Conservation (phyloP, 2,329 filamentous ascomycete genomes). For the Xylaria sp. region DNA sequence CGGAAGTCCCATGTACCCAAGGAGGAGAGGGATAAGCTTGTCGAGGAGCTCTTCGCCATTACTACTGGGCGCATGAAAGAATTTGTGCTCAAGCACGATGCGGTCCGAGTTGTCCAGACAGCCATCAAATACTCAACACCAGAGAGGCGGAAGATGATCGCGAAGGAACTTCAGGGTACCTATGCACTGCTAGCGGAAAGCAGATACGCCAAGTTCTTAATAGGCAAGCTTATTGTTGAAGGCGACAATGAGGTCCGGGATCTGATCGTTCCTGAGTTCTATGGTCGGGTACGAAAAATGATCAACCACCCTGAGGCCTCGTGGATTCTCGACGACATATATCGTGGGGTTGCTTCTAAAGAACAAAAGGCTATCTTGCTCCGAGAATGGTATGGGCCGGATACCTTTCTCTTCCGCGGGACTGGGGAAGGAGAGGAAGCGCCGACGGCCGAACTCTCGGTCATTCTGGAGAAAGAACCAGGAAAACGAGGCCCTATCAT, state of each 20-base stretch:
- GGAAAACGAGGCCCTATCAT: slow-evolving; percentile 89
- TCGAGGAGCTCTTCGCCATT: slow-evolving; percentile 88
- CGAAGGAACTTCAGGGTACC: slow-evolving; percentile 81
- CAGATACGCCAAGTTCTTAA: slow-evolving; percentile 95
- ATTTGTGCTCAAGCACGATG: slow-evolving; percentile 98
- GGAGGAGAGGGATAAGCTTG: slow-evolving; percentile 84
- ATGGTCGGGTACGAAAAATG: slow-evolving; percentile 86
- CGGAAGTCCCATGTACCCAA: slow-evolving; percentile 91
- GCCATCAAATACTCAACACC: slow-evolving; percentile 93
- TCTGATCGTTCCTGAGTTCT: slow-evolving; percentile 91
- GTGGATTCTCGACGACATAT: slow-evolving; percentile 98
- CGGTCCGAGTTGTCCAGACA: slow-evolving; percentile 94
- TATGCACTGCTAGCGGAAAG: slow-evolving; percentile 89
- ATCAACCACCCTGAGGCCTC: slow-evolving; percentile 96
- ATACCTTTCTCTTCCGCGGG: slow-evolving; percentile 80
- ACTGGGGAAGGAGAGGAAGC: slow-evolving; percentile 55
- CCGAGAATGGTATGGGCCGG: slow-evolving; percentile 94
- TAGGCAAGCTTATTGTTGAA: slow-evolving; percentile 94
- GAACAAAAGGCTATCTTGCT: slow-evolving; percentile 85
- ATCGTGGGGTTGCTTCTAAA: slow-evolving; percentile 83
- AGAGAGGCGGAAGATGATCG: slow-evolving; percentile 85
- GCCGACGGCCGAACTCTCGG: slow-evolving; percentile 69
- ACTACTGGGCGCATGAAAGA: slow-evolving; percentile 91
- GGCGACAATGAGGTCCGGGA: slow-evolving; percentile 86
- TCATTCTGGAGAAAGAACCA: slow-evolving; percentile 76